Percentiles rank a stretch among this genome's conserved stretches.
Evolutionary conservation across 163 green algal genomes (phyloP).

Genomic region (Chlamydomonas reinhardtii): DNA sequence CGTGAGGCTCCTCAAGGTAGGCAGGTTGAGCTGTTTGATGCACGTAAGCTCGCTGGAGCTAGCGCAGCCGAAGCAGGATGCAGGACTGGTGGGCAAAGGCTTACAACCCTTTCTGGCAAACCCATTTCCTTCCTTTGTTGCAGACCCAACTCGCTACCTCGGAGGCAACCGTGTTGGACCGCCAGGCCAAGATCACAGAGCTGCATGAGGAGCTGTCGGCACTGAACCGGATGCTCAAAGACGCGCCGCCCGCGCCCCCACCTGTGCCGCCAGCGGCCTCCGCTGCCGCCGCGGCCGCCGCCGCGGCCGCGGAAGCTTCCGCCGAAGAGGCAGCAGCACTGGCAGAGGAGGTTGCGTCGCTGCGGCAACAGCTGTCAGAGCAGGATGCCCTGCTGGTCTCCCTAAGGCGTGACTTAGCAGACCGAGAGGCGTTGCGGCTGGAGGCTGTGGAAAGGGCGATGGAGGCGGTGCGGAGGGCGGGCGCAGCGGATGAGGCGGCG

Average conservation of each 20-base stretch:
- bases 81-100: too few relatives aligned
- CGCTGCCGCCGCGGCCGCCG: neutral
- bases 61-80: too few relatives aligned
- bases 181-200: conserved; percentile 40
- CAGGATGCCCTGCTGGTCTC: conserved; percentile 4
- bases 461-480: conserved; percentile 40
- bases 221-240: conserved; percentile 23
- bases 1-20: conserved; percentile 67
- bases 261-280: neutral
- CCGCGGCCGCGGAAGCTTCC: neutral
- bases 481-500: conserved; percentile 25
- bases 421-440: conserved; percentile 20
- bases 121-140: too few relatives aligned
- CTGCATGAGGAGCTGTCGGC: conserved; percentile 51
- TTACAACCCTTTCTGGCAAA: too few relatives aligned
- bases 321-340: conserved; percentile 20
- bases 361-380: neutral
- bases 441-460: conserved; percentile 46
- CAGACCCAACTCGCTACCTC: conserved; percentile 39
- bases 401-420: conserved; percentile 38
- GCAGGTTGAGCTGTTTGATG: neutral
- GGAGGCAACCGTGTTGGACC: conserved; percentile 11
- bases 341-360: neutral
- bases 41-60: too few relatives aligned
- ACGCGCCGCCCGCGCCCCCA: neutral